Evolutionary conservation across 495 filamentous ascomycete species (phyloP).

Genomic region (Chaetomium cochliodes): DNA sequence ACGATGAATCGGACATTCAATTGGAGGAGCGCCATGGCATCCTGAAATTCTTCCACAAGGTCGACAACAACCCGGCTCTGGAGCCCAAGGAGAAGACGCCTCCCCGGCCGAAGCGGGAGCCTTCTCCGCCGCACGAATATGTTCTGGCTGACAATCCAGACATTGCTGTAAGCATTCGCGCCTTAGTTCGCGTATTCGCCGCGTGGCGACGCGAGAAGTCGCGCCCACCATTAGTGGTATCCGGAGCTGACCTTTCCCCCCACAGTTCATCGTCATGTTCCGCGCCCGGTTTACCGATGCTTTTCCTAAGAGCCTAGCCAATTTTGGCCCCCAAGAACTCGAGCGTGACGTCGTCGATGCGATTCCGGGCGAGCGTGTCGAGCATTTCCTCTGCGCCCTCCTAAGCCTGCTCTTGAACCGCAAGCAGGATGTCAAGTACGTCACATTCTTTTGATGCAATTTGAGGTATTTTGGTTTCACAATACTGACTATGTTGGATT

Average conservation of each 20-base stretch:
- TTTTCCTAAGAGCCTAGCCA: constrained; percentile 79
- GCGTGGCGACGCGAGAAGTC: constrained; percentile 42
- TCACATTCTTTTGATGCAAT: constrained; percentile 12
- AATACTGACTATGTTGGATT: constrained; percentile 18
- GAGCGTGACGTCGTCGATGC: constrained; percentile 78
- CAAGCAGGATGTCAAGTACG: constrained; percentile 98
- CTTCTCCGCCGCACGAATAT: constrained; percentile 86
- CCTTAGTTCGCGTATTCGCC: constrained; percentile 31
- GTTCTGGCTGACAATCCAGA: constrained; percentile 83
- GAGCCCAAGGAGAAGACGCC: constrained; percentile 54
- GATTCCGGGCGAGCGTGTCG: constrained; percentile 77
- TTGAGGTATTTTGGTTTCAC: not conserved
- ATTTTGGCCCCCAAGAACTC: constrained; percentile 93
- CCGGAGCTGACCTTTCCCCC: constrained; percentile 31
- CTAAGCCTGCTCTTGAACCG: constrained; percentile 86
- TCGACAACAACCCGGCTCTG: constrained; percentile 40
- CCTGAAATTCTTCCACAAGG: constrained; percentile 58
- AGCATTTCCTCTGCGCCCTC: constrained; percentile 84
- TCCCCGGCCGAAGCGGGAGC: constrained; percentile 69
- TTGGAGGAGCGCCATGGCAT: constrained; percentile 52
- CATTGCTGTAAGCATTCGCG: constrained; percentile 69
- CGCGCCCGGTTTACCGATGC: constrained; percentile 86
- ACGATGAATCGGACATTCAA: constrained; percentile 52
- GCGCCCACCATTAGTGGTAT: constrained; percentile 40
- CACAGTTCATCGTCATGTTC: constrained; percentile 96